Evolutionary conservation across 805 yeast species (phyloP).

Genomic region (Millerago galiae): DNA sequence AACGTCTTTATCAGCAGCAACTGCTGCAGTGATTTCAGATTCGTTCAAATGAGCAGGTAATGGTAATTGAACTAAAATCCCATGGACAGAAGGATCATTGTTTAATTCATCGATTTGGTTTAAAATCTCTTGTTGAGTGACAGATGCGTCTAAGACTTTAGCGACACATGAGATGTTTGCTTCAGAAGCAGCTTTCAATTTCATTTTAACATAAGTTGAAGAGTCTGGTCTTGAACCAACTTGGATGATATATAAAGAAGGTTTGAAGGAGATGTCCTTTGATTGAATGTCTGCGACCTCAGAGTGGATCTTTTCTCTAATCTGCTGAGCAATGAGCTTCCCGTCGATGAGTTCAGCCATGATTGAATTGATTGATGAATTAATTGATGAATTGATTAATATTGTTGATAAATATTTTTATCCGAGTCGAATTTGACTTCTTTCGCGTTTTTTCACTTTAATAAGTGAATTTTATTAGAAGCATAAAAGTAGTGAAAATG

Average conservation of each 20-base stretch:
- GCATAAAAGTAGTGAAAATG: too few species aligned
- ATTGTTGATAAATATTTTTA: too few species aligned
- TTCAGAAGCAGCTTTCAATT: constrained; percentile 68
- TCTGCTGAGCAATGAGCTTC: constrained; percentile 43
- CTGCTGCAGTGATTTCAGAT: constrained; percentile 59
- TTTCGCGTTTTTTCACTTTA: too few species aligned
- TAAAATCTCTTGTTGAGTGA: constrained; percentile 51
- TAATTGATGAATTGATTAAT: not conserved
- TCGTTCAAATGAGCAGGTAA: constrained; percentile 67
- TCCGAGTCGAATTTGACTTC: not conserved
- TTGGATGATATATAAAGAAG: constrained; percentile 75
- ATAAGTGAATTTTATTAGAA: too few species aligned
- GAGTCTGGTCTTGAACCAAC: constrained; percentile 77
- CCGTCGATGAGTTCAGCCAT: constrained; percentile 46
- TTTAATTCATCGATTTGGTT: constrained; percentile 50
- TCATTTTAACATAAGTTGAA: constrained; percentile 76
- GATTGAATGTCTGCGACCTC: constrained; percentile 42
- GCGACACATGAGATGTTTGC: constrained; percentile 59
- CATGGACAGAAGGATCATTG: constrained; percentile 55
- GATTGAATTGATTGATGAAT: not conserved
- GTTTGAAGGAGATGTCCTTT: constrained; percentile 48
- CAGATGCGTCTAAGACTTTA: constrained; percentile 49
- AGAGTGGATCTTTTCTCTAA: constrained; percentile 44
- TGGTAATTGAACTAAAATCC: constrained; percentile 72
- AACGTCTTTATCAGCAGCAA: constrained; percentile 63